These are phyloP conservation scores for Cydonia oblonga DNA, from an alignment of 331 rosid genomes.

Conservation along the genomic window DNA sequence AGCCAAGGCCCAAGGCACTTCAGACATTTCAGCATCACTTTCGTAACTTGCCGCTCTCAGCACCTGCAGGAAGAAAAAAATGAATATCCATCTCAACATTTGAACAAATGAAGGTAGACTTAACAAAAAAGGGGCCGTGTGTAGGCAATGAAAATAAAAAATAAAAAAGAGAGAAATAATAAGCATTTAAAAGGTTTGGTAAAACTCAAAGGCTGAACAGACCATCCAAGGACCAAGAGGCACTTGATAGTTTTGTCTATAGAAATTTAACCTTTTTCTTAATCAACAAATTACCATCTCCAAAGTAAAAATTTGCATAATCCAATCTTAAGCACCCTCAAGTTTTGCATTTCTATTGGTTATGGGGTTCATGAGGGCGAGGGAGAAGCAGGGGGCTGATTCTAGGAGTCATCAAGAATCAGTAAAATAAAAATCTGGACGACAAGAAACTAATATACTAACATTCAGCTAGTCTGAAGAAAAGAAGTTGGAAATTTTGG, in stretches of 20 bases:
- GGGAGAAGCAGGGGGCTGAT: not conserved
- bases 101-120: not conserved
- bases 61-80: conserved; percentile 31
- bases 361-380: not conserved
- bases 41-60: conserved; percentile 64
- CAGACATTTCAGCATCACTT: conserved; percentile 67
- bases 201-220: not conserved
- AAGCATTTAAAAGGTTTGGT: not conserved
- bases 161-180: not conserved
- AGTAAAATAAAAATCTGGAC: not conserved
- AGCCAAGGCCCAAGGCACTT: conserved; percentile 83
- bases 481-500: not conserved
- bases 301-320: not conserved
- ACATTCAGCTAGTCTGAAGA: not conserved
- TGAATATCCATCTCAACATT: not conserved
- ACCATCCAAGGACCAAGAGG: not conserved
- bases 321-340: not conserved
- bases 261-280: not conserved
- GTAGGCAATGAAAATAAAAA: no score
- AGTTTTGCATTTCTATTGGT: not conserved
- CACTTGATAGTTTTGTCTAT: not conserved
- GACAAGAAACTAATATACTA: not conserved
- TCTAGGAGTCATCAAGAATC: not conserved
- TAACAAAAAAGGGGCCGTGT: not conserved
- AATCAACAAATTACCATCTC: not conserved